These are phyloP conservation scores for Myxozyma monticola DNA, from an alignment of 805 yeast genomes.

Conservation along the genomic window DNA sequence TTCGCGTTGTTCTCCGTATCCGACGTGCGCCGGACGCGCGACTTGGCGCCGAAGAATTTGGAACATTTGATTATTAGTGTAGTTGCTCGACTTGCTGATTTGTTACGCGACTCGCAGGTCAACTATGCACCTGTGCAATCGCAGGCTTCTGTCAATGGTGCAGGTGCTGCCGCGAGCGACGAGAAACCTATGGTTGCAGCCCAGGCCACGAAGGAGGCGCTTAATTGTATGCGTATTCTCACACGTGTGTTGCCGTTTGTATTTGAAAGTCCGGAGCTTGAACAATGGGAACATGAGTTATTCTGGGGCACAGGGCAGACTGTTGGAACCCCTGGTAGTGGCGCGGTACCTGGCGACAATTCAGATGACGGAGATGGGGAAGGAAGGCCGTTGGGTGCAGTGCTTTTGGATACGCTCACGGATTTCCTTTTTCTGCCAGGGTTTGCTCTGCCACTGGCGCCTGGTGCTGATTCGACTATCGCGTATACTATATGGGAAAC, in stretches of 20 bases:
- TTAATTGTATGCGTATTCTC: constrained; percentile 65
- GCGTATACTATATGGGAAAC: constrained; percentile 70
- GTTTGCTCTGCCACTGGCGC: constrained; percentile 49
- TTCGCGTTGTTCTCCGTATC: constrained; percentile 54
- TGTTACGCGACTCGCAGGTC: constrained; percentile 16
- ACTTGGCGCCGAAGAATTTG: constrained; percentile 58
- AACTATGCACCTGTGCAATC: constrained; percentile 1
- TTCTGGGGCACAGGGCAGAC: constrained; percentile 47
- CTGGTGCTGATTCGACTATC: constrained; percentile 33
- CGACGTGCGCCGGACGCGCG: constrained; percentile 63
- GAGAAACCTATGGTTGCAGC: constrained; percentile 7
- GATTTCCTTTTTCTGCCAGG: constrained; percentile 56
- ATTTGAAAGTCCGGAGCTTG: constrained; percentile 53
- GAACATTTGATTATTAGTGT: constrained; percentile 50
- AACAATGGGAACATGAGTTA: constrained; percentile 40
- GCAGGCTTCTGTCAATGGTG: neutral
- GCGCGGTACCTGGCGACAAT: neutral
- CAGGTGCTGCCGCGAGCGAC: neutral
- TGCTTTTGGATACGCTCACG: constrained; percentile 44
- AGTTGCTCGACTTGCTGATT: constrained; percentile 28
- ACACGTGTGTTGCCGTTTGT: constrained; percentile 66
- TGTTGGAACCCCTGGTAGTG: constrained; percentile 6
- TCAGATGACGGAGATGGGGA: constrained; percentile 4
- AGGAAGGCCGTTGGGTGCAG: constrained; percentile 39
- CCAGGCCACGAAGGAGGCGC: constrained; percentile 40